Evolutionary conservation across 768 basidiomycete genomes (phyloP), one percentile per base, ranked within the genome.

Genomic region (Leccinum arenicola): DNA sequence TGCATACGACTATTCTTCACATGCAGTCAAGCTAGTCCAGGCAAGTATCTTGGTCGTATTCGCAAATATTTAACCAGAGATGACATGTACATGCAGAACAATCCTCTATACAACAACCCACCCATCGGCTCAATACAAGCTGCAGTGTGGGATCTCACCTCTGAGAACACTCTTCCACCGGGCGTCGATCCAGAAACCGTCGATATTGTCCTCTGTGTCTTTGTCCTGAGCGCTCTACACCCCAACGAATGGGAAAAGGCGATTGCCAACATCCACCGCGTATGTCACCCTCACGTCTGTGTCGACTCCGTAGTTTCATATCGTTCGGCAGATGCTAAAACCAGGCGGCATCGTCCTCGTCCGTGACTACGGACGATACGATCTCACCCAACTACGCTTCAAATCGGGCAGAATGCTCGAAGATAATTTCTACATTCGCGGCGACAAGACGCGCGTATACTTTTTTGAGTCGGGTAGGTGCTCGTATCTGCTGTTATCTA

Each of bases 371-470:
- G 97, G 96, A 3, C 84, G 96, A 25, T 82, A 98, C 68, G 96
- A 99, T 70, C 83, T 99, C 49, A 92, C 97, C 1, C 96, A 98
- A 72, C 78, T 99, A 49, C 82, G 97, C 10, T 97, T 99, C 80
- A 97, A 93, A 73, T 81, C 81, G 6, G 86, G 88, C 2, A 82
- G 97, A 11, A 81, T 98, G 56, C 82, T 98, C 11, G 91, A 93
- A 47, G 93, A 95, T 50, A 95, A 97, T 70, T 88, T 99, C 64
- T 99, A 99, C 68, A 89, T 97, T 54, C 84, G 97, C 38, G 97
- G 97, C 1, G 97, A 99, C 76, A 95, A 93, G 67, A 98, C 97
- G 0, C 81, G 97, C 40, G 97, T 99, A 0, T 98, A 98, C 74
- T 99, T 98, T 73, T 99, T 99, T 64, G 89, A 92, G 60, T 72